Conservation (phyloP, 2,329 filamentous ascomycete species). For the Colletotrichum zoysiae region DNA sequence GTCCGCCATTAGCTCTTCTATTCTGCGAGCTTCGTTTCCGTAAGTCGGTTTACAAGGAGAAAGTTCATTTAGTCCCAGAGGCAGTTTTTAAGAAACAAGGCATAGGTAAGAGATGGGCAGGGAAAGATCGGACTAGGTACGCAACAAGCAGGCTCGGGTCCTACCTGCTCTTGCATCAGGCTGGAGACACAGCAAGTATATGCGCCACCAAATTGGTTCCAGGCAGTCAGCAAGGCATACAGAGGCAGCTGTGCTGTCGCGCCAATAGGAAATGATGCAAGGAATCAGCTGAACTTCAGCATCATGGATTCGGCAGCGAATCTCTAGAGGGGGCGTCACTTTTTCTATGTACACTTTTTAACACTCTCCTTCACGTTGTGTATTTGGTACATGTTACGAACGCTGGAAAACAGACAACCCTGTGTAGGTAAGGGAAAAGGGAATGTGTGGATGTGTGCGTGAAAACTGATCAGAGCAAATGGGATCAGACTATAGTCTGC, state of each 20-base stretch:
- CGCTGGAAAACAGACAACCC: not conserved
- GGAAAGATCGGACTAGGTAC: too few species aligned
- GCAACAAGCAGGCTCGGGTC: too few species aligned
- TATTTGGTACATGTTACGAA: too few species aligned
- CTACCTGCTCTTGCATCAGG: too few species aligned
- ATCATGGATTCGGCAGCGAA: not conserved
- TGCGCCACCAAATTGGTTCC: too few species aligned
- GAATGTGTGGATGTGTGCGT: too few species aligned
- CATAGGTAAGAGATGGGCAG: not conserved
- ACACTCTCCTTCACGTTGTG: too few species aligned
- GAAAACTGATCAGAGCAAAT: not conserved
- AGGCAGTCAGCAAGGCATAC: not conserved
- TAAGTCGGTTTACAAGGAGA: not conserved
- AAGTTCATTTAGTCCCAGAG: not conserved
- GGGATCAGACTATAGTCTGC: accelerated
- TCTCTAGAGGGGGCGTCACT: too few species aligned
- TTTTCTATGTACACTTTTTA: too few species aligned
- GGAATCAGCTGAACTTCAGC: not conserved
- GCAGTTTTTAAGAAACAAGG: too few species aligned
- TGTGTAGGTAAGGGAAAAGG: not conserved
- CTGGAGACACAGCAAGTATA: too few species aligned
- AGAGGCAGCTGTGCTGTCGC: not conserved
- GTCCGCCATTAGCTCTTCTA: not conserved
- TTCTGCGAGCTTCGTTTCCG: not conserved
- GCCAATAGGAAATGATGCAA: not conserved